Evolutionary conservation across 129 eudicot species (phyloP).

Genomic region (Tagetes patula): DNA sequence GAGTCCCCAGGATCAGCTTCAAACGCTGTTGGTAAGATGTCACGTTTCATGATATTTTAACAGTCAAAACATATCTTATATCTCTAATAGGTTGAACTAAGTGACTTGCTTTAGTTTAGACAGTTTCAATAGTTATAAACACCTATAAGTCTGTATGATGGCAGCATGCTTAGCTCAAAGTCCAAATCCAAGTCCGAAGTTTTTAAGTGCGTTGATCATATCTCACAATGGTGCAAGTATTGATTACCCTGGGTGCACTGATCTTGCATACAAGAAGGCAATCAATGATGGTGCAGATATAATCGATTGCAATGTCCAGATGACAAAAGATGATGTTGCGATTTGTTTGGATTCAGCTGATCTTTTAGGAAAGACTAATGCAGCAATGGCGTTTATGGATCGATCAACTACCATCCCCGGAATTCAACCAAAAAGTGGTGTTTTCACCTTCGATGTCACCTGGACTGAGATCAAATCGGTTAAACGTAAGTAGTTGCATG

Average conservation of each 20-base stretch:
- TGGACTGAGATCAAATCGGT: constrained; percentile 81
- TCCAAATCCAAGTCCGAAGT: constrained; percentile 42
- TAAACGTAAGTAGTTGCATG: constrained; percentile 50
- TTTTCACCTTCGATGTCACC: constrained; percentile 86
- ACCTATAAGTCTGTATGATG: constrained; percentile 5
- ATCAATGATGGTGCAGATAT: constrained; percentile 79
- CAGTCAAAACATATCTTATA: not conserved
- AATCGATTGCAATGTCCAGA: constrained; percentile 84
- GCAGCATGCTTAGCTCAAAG: constrained; percentile 84
- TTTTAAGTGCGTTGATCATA: constrained; percentile 48
- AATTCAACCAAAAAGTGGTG: constrained; percentile 62
- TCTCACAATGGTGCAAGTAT: constrained; percentile 90
- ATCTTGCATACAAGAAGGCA: constrained; percentile 87
- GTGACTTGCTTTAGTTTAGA: too few relatives aligned
- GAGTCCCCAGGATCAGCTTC: constrained; percentile 90
- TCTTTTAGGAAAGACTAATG: constrained; percentile 61
- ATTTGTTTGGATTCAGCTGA: constrained; percentile 74
- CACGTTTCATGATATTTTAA: not conserved
- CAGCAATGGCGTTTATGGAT: constrained; percentile 55
- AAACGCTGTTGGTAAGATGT: constrained; percentile 55
- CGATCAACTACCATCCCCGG: constrained; percentile 45
- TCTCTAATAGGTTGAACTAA: too few relatives aligned
- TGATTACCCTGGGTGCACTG: constrained; percentile 74
- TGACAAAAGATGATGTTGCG: constrained; percentile 86
- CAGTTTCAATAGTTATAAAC: not conserved